Evolutionary conservation across 2,329 filamentous ascomycete species (phyloP).

Genomic region (Intubia oerlemansii): DNA sequence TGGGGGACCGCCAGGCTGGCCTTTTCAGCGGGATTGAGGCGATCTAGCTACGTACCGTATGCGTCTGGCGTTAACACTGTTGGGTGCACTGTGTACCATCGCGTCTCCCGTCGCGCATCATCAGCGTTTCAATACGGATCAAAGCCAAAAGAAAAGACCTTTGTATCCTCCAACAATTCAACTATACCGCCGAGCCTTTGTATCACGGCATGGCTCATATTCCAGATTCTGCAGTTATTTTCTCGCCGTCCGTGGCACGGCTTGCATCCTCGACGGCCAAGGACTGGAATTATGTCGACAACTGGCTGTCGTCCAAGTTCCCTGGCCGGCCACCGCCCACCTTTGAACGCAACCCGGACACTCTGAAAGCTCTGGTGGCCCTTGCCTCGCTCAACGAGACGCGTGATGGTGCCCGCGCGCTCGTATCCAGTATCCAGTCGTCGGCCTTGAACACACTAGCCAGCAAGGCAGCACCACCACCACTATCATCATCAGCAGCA

Average conservation of each 20-base stretch:
- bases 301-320: slow-evolving; percentile 58
- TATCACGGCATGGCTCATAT: too few relatives aligned
- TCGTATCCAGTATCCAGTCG: slow-evolving; percentile 36
- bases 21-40: too few relatives aligned
- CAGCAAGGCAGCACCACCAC: slow-evolving; percentile 5
- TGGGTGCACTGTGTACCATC: too few relatives aligned
- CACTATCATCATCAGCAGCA: too few relatives aligned
- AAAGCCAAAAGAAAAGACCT: too few relatives aligned
- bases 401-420: slow-evolving; percentile 46
- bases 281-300: slow-evolving; percentile 77
- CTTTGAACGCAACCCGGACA: slow-evolving; percentile 71
- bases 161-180: too few relatives aligned
- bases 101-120: too few relatives aligned
- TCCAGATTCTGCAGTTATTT: too few relatives aligned
- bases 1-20: slow-evolving; percentile 3
- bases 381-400: slow-evolving; percentile 58
- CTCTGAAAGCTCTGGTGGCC: slow-evolving; percentile 51
- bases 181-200: too few relatives aligned
- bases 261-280: slow-evolving; percentile 65
- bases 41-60: too few relatives aligned
- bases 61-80: too few relatives aligned
- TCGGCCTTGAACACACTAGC: slow-evolving; percentile 32
- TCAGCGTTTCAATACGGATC: too few relatives aligned
- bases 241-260: slow-evolving; percentile 46
- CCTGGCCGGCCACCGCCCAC: slow-evolving; percentile 38